Percentiles rank a stretch among this genome's conserved stretches.
Conservation (phyloP, 495 filamentous ascomycete species). For the Aspergillus panamensis region DNA sequence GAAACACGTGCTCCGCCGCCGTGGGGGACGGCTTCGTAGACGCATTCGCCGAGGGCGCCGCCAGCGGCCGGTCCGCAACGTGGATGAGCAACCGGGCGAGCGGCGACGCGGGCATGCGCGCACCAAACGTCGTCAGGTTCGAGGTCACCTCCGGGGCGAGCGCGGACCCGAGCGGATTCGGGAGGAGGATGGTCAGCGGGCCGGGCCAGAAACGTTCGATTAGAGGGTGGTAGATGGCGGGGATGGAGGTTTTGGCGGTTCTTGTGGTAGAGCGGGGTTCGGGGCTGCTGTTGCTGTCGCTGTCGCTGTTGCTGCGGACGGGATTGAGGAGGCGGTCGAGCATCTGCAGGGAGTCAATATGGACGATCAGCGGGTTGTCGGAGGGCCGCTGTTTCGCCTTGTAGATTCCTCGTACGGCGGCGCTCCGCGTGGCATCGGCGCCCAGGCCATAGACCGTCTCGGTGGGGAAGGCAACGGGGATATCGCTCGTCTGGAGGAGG, state of each 20-base stretch:
- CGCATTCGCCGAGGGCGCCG: conserved; percentile 93
- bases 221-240: conserved; percentile 75
- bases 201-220: conserved; percentile 91
- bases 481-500: conserved; percentile 57
- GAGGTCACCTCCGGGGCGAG: conserved; percentile 88
- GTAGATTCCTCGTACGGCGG: conserved; percentile 89
- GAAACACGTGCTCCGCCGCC: conserved; percentile 77
- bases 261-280: conserved; percentile 24
- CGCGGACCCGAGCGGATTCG: conserved; percentile 62
- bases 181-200: conserved; percentile 86
- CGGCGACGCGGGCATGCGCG: conserved; percentile 77
- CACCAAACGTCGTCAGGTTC: conserved; percentile 77
- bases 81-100: conserved; percentile 86
- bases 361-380: conserved; percentile 94
- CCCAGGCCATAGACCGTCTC: conserved; percentile 98
- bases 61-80: conserved; percentile 69
- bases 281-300: conserved; percentile 11
- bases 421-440: conserved; percentile 82
- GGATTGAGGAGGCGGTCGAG: conserved; percentile 60
- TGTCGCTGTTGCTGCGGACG: conserved; percentile 2
- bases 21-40: conserved; percentile 90
- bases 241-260: conserved; percentile 52
- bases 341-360: conserved; percentile 79
- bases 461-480: conserved; percentile 91
- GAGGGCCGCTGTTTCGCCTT: conserved; percentile 81